These are phyloP conservation scores for Phytophthora capsici DNA, from an alignment of 352 stramenopile genomes.

Conservation along the genomic window DNA sequence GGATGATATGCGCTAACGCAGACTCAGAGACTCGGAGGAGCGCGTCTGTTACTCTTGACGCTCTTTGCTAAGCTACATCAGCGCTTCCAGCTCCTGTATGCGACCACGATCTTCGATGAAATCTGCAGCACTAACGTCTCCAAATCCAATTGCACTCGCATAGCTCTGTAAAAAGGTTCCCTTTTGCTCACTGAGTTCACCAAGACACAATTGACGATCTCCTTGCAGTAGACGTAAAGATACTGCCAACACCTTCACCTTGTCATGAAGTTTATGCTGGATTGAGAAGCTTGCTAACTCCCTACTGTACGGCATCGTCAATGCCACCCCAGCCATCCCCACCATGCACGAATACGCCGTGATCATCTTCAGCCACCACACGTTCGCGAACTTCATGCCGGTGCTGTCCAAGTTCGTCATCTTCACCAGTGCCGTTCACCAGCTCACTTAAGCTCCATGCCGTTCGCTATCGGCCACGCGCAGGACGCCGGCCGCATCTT, in stretches of 20 bases:
- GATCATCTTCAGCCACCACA: constrained; percentile 93
- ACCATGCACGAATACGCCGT: constrained; percentile 94
- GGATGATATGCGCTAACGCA: constrained; percentile 55
- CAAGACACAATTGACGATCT: constrained; percentile 60
- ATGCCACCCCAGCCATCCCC: constrained; percentile 92
- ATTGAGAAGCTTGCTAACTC: constrained; percentile 61
- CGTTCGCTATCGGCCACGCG: constrained; percentile 97
- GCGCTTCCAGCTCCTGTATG: constrained; percentile 61
- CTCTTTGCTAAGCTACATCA: constrained; percentile 64
- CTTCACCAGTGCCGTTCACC: constrained; percentile 94
- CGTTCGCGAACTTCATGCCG: constrained; percentile 82
- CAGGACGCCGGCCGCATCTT: constrained; percentile 98
- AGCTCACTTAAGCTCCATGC: constrained; percentile 89
- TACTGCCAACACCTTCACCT: constrained; percentile 77
- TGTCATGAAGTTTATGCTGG: constrained; percentile 73
- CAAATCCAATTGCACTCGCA: constrained; percentile 22
- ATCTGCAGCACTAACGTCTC: constrained; percentile 57
- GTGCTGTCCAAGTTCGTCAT: too few relatives aligned
- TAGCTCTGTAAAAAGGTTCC: constrained; percentile 50
- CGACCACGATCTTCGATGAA: constrained; percentile 62
- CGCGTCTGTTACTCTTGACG: constrained; percentile 63
- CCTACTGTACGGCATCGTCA: constrained; percentile 87
- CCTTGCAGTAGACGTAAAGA: constrained; percentile 71
- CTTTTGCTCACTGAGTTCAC: constrained; percentile 70
- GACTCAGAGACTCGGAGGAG: constrained; percentile 64